Percentiles rank a stretch among this genome's conserved stretches.
Evolutionary conservation across 768 basidiomycete species (phyloP).

Genomic region (Leccinum imitatum): DNA sequence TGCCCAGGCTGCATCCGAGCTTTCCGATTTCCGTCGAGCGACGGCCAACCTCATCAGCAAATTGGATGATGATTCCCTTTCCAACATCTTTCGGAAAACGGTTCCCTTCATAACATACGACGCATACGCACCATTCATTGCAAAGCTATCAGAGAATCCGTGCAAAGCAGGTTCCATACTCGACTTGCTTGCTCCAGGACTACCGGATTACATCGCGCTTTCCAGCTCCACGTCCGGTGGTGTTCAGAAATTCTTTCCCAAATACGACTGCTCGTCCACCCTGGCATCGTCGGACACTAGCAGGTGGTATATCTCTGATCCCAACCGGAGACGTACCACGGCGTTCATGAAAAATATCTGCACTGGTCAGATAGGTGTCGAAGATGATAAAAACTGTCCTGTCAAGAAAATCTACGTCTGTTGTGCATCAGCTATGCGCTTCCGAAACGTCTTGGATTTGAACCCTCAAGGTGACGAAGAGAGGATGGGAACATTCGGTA

Average conservation of each 20-base stretch:
- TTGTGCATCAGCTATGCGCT: too few relatives aligned
- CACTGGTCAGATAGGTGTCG: background rate
- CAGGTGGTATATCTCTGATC: background rate
- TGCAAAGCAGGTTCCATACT: too few relatives aligned
- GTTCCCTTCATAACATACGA: constrained; percentile 18
- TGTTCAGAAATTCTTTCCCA: too few relatives aligned
- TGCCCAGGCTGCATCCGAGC: too few relatives aligned
- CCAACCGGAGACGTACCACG: constrained; percentile 4
- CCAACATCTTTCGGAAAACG: constrained; percentile 9
- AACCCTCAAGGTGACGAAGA: too few relatives aligned
- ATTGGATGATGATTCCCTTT: too few relatives aligned
- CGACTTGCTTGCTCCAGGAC: constrained; percentile 8
- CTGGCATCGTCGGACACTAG: background rate
- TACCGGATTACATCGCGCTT: constrained; percentile 18
- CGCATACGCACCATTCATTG: constrained; percentile 15
- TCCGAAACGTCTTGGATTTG: too few relatives aligned
- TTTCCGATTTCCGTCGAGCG: too few relatives aligned
- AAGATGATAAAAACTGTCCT: background rate
- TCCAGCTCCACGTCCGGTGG: constrained; percentile 2
- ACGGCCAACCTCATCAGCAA: too few relatives aligned
- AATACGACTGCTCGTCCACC: background rate
- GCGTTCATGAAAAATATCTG: background rate
- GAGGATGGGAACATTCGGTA: background rate
- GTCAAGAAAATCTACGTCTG: too few relatives aligned
- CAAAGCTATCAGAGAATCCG: constrained; percentile 7